These are phyloP conservation scores for Eucalyptus cloeziana DNA, from an alignment of 345 rosid species.

Conservation along the genomic window DNA sequence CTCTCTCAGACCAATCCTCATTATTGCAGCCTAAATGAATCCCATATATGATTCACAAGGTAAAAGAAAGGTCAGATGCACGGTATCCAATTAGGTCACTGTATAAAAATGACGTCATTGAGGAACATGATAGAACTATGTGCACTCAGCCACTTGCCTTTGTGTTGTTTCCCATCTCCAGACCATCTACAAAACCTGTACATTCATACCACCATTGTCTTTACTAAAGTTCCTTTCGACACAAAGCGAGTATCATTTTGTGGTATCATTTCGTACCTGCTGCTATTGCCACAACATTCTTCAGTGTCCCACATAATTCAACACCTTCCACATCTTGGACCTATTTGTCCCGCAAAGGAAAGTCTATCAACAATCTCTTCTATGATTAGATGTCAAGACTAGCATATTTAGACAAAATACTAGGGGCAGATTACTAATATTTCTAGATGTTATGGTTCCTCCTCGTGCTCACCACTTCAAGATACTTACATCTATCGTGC, in stretches of 20 bases:
- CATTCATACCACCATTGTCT: background rate
- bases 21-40: slow-evolving; percentile 74
- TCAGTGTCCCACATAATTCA: slow-evolving; percentile 90
- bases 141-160: slow-evolving; percentile 30
- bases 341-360: slow-evolving; percentile 6
- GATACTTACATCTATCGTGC: background rate
- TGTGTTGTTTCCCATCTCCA: slow-evolving; percentile 95
- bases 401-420: background rate
- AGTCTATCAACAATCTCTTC: background rate
- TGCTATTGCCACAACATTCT: slow-evolving; percentile 92
- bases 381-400: background rate
- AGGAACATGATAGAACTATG: background rate
- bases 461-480: background rate
- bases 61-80: background rate
- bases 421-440: background rate
- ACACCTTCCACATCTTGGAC: slow-evolving; percentile 95
- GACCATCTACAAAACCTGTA: slow-evolving; percentile 85
- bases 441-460: background rate
- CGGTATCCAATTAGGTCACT: background rate
- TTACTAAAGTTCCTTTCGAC: background rate
- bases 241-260: background rate
- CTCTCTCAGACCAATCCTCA: slow-evolving; percentile 94
- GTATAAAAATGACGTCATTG: background rate
- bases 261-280: slow-evolving; percentile 33
- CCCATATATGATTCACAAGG: background rate